A percentile compares a stretch with the other conserved stretches of the same genome.
Conservation (phyloP, 2,329 filamentous ascomycete genomes). For the Trichoderma aggressivum region DNA sequence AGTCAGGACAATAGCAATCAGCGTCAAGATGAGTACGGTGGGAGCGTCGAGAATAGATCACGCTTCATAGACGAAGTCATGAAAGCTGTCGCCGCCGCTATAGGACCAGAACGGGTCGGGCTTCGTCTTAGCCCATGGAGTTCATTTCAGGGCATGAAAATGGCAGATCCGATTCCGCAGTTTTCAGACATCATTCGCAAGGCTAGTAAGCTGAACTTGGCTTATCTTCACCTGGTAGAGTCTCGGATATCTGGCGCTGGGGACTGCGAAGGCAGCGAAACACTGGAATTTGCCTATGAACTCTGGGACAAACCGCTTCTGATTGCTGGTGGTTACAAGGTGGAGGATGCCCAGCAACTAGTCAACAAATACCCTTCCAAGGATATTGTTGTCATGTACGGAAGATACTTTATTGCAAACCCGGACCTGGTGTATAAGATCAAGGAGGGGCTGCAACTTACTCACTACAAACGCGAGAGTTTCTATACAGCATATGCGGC, state of each 20-base stretch:
- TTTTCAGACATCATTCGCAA: slow-evolving; percentile 27
- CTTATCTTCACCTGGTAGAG: neutral
- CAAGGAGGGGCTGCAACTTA: slow-evolving; percentile 25
- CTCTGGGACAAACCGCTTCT: slow-evolving; percentile 28
- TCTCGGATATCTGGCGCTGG: neutral
- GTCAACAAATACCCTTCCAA: slow-evolving; percentile 24
- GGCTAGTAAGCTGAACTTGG: slow-evolving; percentile 21
- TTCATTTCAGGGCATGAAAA: slow-evolving; percentile 29
- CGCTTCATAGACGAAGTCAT: slow-evolving; percentile 50
- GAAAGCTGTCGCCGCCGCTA: slow-evolving; percentile 37
- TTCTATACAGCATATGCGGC: slow-evolving; percentile 27
- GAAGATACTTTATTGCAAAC: slow-evolving; percentile 30
- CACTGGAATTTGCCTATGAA: slow-evolving; percentile 31
- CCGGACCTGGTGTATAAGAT: slow-evolving; percentile 31
- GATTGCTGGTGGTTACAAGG: slow-evolving; percentile 29
- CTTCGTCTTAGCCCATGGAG: slow-evolving; percentile 55
- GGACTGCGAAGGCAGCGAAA: slow-evolving; percentile 19
- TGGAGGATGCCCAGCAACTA: slow-evolving; percentile 22
- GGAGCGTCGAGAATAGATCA: slow-evolving; percentile 50
- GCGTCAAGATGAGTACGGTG: slow-evolving; percentile 53
- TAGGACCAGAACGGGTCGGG: slow-evolving; percentile 49
- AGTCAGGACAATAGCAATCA: slow-evolving; percentile 49
- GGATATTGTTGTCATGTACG: slow-evolving; percentile 25
- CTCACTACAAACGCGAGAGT: slow-evolving; percentile 26
- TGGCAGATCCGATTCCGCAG: slow-evolving; percentile 30